Evolutionary conservation across 2,329 filamentous ascomycete species (phyloP).

Genomic region (Teratosphaeria destructans): DNA sequence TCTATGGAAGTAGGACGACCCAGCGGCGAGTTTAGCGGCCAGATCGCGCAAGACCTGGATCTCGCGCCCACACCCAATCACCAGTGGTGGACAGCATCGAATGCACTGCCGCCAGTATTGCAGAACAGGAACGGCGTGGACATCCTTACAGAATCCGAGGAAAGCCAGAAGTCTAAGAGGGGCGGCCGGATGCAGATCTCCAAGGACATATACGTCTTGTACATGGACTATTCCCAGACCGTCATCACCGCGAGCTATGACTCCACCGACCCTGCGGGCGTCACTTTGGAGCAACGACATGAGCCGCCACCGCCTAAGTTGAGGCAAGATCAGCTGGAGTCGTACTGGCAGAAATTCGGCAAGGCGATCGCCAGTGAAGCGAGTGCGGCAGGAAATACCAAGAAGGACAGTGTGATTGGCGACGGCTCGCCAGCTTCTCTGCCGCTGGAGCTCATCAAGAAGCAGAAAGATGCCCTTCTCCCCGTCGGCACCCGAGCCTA

Average conservation of each 20-base stretch:
- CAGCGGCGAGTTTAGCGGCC: constrained; percentile 64
- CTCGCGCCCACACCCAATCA: constrained; percentile 57
- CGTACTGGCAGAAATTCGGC: constrained; percentile 72
- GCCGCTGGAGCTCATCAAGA: constrained; percentile 61
- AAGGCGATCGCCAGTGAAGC: constrained; percentile 63
- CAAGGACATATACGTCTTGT: constrained; percentile 78
- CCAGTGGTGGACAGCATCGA: constrained; percentile 80
- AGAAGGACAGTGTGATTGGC: constrained; percentile 70
- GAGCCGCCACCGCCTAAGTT: constrained; percentile 70
- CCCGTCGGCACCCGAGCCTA: constrained; percentile 85
- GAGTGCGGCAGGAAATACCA: constrained; percentile 42
- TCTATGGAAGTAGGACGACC: constrained; percentile 70
- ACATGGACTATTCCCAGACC: constrained; percentile 93
- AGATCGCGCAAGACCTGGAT: constrained; percentile 80
- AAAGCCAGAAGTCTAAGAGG: constrained; percentile 58
- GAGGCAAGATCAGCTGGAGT: constrained; percentile 87
- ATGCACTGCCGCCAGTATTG: constrained; percentile 68
- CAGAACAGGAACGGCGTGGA: constrained; percentile 68
- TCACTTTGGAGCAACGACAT: constrained; percentile 72
- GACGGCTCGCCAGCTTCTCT: constrained; percentile 74
- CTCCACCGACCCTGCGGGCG: constrained; percentile 60
- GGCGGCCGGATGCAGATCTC: constrained; percentile 62
- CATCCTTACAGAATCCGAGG: constrained; percentile 71
- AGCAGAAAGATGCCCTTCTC: constrained; percentile 58
- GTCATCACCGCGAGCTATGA: constrained; percentile 74